These are phyloP conservation scores for Parafenestella ontariensis DNA, from an alignment of 2,329 filamentous ascomycete species.

Conservation along the genomic window DNA sequence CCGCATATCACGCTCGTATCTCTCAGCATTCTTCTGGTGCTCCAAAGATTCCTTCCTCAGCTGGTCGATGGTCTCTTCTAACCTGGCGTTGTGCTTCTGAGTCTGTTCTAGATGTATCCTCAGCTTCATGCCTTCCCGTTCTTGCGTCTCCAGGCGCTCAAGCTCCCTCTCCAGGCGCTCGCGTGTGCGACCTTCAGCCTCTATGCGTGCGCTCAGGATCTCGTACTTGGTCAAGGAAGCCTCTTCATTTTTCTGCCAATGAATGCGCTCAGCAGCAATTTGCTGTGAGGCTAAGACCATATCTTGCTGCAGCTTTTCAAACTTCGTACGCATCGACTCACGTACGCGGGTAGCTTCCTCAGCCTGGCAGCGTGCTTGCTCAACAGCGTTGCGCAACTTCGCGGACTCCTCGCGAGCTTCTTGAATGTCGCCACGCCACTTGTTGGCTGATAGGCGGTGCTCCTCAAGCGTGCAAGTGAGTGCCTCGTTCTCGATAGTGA, in stretches of 20 bases:
- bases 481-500: conserved; percentile 66
- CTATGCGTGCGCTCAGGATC: conserved; percentile 61
- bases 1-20: conserved; percentile 81
- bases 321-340: conserved; percentile 82
- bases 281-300: conserved; percentile 81
- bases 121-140: conserved; percentile 78
- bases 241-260: conserved; percentile 73
- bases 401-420: conserved; percentile 62
- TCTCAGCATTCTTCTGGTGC: conserved; percentile 71
- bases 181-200: conserved; percentile 52
- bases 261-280: conserved; percentile 81
- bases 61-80: conserved; percentile 64
- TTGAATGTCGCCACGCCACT: conserved; percentile 66
- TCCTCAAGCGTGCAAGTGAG: conserved; percentile 69
- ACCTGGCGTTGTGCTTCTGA: conserved; percentile 66
- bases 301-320: conserved; percentile 84
- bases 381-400: conserved; percentile 75
- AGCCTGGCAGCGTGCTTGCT: conserved; percentile 76
- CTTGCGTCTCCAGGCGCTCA: conserved; percentile 59
- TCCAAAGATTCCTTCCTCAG: conserved; percentile 72
- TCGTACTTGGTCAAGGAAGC: conserved; percentile 63
- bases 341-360: conserved; percentile 86
- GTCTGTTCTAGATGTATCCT: conserved; percentile 74
- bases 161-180: conserved; percentile 56
- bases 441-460: conserved; percentile 66